Evolutionary conservation across 2,329 filamentous ascomycete genomes (phyloP).

Genomic region (Penicillium glabrum): DNA sequence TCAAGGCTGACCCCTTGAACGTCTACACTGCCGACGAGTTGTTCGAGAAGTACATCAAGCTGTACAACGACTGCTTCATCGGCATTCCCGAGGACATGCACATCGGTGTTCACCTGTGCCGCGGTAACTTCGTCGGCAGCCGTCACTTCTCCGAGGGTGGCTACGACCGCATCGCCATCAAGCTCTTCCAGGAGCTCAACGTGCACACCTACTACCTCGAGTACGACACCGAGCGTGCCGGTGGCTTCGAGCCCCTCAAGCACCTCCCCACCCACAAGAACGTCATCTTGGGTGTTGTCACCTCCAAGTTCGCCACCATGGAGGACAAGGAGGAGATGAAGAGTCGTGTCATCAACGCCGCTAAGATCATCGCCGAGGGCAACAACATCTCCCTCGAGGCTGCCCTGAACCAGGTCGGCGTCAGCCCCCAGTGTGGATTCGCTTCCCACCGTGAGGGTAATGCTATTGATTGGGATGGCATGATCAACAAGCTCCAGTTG

Average conservation of each 20-base stretch:
- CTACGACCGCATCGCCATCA: constrained; percentile 67
- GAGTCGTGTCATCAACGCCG: constrained; percentile 59
- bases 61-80: constrained; percentile 71
- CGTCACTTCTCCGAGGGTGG: constrained; percentile 66
- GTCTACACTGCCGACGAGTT: constrained; percentile 67
- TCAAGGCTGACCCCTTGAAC: constrained; percentile 67
- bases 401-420: constrained; percentile 65
- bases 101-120: constrained; percentile 74
- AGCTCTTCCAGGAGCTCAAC: constrained; percentile 63
- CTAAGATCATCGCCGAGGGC: constrained; percentile 69
- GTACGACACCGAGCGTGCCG: constrained; percentile 65
- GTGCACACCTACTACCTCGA: constrained; percentile 69
- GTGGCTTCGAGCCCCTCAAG: constrained; percentile 65
- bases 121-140: constrained; percentile 63
- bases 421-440: constrained; percentile 73
- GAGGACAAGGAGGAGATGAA: constrained; percentile 67
- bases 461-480: constrained; percentile 65
- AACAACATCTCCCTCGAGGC: constrained; percentile 64
- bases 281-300: constrained; percentile 64
- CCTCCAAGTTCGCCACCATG: constrained; percentile 61
- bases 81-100: constrained; percentile 69
- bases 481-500: constrained; percentile 70
- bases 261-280: constrained; percentile 61
- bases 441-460: constrained; percentile 75
- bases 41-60: constrained; percentile 71